Evolutionary conservation across 306 rosid species (phyloP), one percentile per base, ranked within the genome.

Genomic region (Cercis canadensis): DNA sequence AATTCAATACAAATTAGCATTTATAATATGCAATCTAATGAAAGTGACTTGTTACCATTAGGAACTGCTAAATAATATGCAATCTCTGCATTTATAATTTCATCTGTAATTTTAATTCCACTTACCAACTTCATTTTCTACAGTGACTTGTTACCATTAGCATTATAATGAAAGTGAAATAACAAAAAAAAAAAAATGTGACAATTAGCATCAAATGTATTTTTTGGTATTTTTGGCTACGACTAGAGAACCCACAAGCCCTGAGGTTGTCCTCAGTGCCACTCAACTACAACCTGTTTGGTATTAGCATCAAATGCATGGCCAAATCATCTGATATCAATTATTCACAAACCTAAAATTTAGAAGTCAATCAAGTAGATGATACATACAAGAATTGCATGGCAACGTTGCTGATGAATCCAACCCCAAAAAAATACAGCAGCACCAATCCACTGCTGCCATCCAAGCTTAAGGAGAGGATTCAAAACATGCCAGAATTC

Each of bases 351-450:
- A 73, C 59, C 51, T 15, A 46, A 69, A 57, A 67, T 46, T 66
- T 32, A 73, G 31, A 75, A 13, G 63, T 31, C 70, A 74, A 60
- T 63, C 36, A 73, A 83, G 89, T 18, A 69, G 66, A 40, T 18
- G 73, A 44, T 46, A 60, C 90, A 51, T 87, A 93, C 98, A 62
- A 93, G 96, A 85, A 93, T 93, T 66, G 75, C 79, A 71, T 93
- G 98, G 73, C 97, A 90, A 13, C 61, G 79, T 1, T 3, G 59
- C 67, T 93, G 98, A 81, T 93, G 98, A 73, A 87, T 71, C 96
- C 96, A 93, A 17, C 98, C 98, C 92, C 90, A 90, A 8, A 75
- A 72, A 71, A 88, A 90, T 52, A 88, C 52, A 77, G 88, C 82
- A 3, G 88, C 90, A 78, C 90, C 96, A 58, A 82, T 66, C 96